Base-by-base conservation (phyloP, 2,329 filamentous ascomycete genomes). In the Dactylonectria estremocensis region DNA sequence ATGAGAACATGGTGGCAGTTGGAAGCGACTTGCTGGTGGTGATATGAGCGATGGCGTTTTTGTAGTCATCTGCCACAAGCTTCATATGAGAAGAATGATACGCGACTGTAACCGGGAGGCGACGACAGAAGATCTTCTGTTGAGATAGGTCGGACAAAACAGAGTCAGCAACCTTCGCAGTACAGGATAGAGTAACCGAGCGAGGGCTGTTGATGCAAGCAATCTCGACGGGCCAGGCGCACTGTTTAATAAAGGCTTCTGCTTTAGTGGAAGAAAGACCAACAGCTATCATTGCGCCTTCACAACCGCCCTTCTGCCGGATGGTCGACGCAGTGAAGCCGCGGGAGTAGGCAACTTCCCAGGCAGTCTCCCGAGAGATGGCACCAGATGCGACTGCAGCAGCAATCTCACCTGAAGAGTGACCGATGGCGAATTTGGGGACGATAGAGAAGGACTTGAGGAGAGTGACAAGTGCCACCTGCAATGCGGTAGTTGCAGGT, bases 31-130 rank as follows among this genome's bases (percentile, higher is more conserved):
- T 20, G 4, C 52, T 55, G 5, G 69, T 67, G 7, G 75, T 33
- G 16, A 83, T 66, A 3, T 67, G 55, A 6, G 54, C 40, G 8
- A 84, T 67, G 6, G 72, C 68, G 2, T 73, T 67, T 7, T 68
- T 66, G 65, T 86, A 86, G n/a, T 78, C 77, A 1, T 77, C 71
- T 40, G 79, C 78, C 4, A 84, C 76, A 1, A 77, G 64, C 20
- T 72, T 73, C 84, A 86, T 86, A 31, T 85, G 82, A 1, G 77
- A 77, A 1, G 84, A 85, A 65, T 86, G 84, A 49, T 86, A 86
- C 1, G 84, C 83, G 3, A 79, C 76, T 6, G 77, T 73, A 13
- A 85, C 81, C 2, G 77, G 69, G 8, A 86, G 76, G 1, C 80
- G 64, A 5, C 78, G 79, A 53, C 77, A 76, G 46, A 82, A 82